Evolutionary conservation across 495 filamentous ascomycete species (phyloP), one percentile per base, ranked within the genome.

Genomic region (Tuber calosporum): DNA sequence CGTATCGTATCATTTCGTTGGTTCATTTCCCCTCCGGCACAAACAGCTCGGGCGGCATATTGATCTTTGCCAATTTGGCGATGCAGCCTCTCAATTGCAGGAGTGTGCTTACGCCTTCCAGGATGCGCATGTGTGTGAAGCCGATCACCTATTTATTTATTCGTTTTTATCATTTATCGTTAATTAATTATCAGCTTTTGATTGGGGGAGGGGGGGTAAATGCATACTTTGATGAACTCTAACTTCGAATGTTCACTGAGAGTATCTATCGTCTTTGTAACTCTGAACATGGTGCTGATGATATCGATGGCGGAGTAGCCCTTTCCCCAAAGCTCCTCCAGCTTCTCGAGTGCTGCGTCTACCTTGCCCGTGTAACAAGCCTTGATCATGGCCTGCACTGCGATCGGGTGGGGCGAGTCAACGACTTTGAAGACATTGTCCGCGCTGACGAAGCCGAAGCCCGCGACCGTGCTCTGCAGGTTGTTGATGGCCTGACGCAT

Each of bases 401-500:
- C 97, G 81, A 99, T 92, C 15, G 95, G 95, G 84, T 99, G 95
- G 41, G 95, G 95, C 68, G 90, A 92, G 83, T 99, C 95, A 36
- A 99, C 95, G 0, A 99, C 96, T 75, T 92, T 93, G 85, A 99
- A 99, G 2, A 99, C 95, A 82, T 98, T 98, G 81, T 99, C 96
- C 15, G 94, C 94, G 75, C 89, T 95, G 41, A 99, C 93, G 79
- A 99, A 96, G 0, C 94, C 96, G 82, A 97, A 98, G 13, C 95
- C 95, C n/a, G 94, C 93, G 81, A 84, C 87, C 0, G 96, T 99
- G 81, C 91, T 95, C 83, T 99, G 95, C 79, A 99, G 84, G 80
- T 99, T 99, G 83, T 99, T 99, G 86, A 99, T 97, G 17, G 95
- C 95, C 83, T 99, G 95, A 53, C 95, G 89, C 95, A 99, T 99